Percentiles rank a stretch among this genome's conserved stretches.
These are phyloP conservation scores for Jatropha curcas DNA, from an alignment of 345 rosid genomes.

Conservation along the genomic window DNA sequence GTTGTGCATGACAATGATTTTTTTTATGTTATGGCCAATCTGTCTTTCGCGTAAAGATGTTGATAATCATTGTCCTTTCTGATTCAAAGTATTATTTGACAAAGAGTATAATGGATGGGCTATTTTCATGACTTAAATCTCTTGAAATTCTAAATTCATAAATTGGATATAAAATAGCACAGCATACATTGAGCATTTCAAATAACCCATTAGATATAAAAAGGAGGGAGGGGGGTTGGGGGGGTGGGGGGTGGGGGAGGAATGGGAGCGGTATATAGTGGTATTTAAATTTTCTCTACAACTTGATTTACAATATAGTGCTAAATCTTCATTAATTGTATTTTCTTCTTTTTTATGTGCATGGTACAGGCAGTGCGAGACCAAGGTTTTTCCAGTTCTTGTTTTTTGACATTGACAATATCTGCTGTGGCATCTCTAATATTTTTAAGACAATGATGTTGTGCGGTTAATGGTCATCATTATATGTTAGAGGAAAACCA, in stretches of 20 bases:
- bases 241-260: too few relatives aligned
- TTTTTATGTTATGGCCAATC: neutral
- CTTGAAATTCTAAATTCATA: too few relatives aligned
- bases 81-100: too few relatives aligned
- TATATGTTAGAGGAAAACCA: slow-evolving; percentile 12
- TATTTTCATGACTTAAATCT: neutral
- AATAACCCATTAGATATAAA: too few relatives aligned
- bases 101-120: neutral
- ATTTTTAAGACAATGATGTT: slow-evolving; percentile 33
- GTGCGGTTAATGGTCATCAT: slow-evolving; percentile 8
- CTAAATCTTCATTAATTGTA: neutral
- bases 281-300: neutral
- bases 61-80: neutral
- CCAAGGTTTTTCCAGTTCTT: slow-evolving; percentile 24
- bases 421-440: slow-evolving; percentile 37
- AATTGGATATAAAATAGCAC: too few relatives aligned
- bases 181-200: too few relatives aligned
- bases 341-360: slow-evolving; percentile 10
- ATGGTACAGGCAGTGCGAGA: slow-evolving; percentile 44
- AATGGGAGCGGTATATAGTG: too few relatives aligned
- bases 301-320: neutral
- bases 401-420: slow-evolving; percentile 26
- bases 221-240: too few relatives aligned
- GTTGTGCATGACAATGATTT: neutral
- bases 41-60: neutral